Base-by-base conservation (phyloP, 2,329 filamentous ascomycete species). In the Colletotrichum sp. region DNA sequence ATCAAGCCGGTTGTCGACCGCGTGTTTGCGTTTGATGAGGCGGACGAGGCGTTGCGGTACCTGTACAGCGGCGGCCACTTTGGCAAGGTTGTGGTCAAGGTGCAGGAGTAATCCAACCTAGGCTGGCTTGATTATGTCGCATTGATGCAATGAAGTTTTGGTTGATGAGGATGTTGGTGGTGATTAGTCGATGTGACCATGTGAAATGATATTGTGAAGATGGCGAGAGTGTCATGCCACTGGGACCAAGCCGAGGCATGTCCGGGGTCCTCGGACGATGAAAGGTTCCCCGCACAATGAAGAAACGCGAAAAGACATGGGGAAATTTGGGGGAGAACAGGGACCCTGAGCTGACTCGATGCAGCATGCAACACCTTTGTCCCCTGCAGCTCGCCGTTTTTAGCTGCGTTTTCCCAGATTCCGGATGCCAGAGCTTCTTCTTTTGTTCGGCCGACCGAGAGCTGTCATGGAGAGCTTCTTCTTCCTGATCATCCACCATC, bases 31-130 rank as follows among this genome's bases (percentile, higher is more conserved):
- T 88, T 91, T 78, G 85, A 83, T 6, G 81, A 90, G 80, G 86
- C 85, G 16, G 84, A 82, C 68, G 85, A 89, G 78, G 91, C 90
- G 8, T 87, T 91, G 77, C 81, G 88, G 77, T 90, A 90, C 79
- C 83, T 92, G 81, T 88, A 82, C 79, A 86, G 84, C 52, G 88
- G 90, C 44, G 87, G 86, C 77, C 90, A 92, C 78, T 90, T 92
- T 80, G 90, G 91, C 28, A 92, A 92, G 83, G 85, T 92, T 34
- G 86, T 89, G 10, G 84, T 92, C 71, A 88, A 81, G 78, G 84
- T 87, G 16, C 81, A 79, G 12, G 80, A 79, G 10, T 82, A 82
- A 39, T 4, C 12, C 4, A 6, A 28, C 8, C 34, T 39, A 16
- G 36, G 21, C 60, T 64, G n/a, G 30, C 18, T 24, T 44, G 39